Percentiles rank a stretch among this genome's conserved stretches.
Evolutionary conservation across 768 basidiomycete species (phyloP).

Genomic region (Xanthoconium purpureum): DNA sequence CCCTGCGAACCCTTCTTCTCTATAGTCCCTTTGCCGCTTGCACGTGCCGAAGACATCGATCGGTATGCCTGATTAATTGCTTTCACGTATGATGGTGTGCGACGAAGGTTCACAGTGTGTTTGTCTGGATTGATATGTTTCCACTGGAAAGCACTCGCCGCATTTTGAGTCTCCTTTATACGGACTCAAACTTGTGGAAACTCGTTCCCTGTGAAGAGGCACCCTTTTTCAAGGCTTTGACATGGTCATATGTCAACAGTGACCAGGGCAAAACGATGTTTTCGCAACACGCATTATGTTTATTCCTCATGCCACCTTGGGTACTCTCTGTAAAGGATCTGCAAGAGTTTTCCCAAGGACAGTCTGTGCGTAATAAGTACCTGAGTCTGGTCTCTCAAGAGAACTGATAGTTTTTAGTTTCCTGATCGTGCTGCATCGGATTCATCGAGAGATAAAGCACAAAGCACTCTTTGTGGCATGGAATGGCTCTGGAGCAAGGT

Average conservation of each 20-base stretch:
- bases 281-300: slow-evolving; percentile 19
- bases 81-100: background rate
- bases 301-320: slow-evolving; percentile 43
- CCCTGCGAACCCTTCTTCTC: slow-evolving; percentile 41
- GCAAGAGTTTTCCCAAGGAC: slow-evolving; percentile 29
- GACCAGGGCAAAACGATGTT: slow-evolving; percentile 13
- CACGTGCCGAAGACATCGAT: slow-evolving; percentile 40
- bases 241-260: slow-evolving; percentile 24
- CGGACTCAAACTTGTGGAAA: slow-evolving; percentile 29
- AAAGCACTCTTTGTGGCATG: slow-evolving; percentile 29
- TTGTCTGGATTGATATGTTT: slow-evolving; percentile 48
- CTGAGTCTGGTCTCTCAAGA: background rate
- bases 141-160: slow-evolving; percentile 51
- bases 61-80: slow-evolving; percentile 33
- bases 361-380: slow-evolving; percentile 17
- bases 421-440: slow-evolving; percentile 12
- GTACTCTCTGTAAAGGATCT: slow-evolving; percentile 34
- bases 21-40: slow-evolving; percentile 33
- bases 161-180: slow-evolving; percentile 34
- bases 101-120: slow-evolving; percentile 34
- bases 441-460: background rate
- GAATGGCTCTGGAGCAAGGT: slow-evolving; percentile 59
- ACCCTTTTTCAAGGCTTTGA: slow-evolving; percentile 22
- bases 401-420: slow-evolving; percentile 16
- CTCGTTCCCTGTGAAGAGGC: slow-evolving; percentile 26